These are phyloP conservation scores for Corynascus novoguineensis DNA, from an alignment of 495 filamentous ascomycete species.

Conservation along the genomic window DNA sequence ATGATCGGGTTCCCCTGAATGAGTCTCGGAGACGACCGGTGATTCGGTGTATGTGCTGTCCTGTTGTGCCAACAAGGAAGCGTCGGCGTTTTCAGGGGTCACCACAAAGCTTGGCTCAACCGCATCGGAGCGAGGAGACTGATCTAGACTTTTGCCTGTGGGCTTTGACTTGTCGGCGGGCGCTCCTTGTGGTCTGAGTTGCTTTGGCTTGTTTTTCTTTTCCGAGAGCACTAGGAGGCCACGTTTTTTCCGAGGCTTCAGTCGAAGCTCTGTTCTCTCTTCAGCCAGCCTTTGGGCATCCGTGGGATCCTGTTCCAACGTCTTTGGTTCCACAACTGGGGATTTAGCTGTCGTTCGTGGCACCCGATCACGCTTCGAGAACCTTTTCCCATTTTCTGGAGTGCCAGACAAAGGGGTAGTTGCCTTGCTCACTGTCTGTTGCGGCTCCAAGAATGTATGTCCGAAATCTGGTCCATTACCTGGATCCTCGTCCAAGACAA, in stretches of 20 bases:
- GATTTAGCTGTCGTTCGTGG: neutral
- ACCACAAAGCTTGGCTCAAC: no score
- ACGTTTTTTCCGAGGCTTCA: conserved; percentile 39
- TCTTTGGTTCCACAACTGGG: neutral
- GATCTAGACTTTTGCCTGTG: no score
- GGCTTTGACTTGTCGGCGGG: neutral
- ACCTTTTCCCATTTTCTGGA: neutral
- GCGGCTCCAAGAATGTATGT: neutral
- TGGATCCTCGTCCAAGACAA: conserved; percentile 20
- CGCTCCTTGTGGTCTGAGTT: neutral
- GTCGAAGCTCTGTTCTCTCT: conserved; percentile 36
- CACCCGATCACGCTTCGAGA: neutral
- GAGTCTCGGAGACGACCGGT: neutral
- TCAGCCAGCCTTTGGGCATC: conserved; percentile 5
- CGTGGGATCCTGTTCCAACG: neutral
- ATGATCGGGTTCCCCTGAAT: neutral
- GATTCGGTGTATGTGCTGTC: conserved; percentile 9
- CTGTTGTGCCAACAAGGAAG: neutral
- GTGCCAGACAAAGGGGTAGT: neutral
- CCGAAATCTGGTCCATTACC: neutral
- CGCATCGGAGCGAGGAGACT: neutral
- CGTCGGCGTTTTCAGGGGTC: no score
- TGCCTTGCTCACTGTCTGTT: neutral
- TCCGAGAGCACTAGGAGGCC: conserved; percentile 38
- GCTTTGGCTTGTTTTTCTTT: conserved; percentile 12